These are phyloP conservation scores for Gaeumannomyces sp. DNA, from an alignment of 2,329 filamentous ascomycete species.

Conservation along the genomic window DNA sequence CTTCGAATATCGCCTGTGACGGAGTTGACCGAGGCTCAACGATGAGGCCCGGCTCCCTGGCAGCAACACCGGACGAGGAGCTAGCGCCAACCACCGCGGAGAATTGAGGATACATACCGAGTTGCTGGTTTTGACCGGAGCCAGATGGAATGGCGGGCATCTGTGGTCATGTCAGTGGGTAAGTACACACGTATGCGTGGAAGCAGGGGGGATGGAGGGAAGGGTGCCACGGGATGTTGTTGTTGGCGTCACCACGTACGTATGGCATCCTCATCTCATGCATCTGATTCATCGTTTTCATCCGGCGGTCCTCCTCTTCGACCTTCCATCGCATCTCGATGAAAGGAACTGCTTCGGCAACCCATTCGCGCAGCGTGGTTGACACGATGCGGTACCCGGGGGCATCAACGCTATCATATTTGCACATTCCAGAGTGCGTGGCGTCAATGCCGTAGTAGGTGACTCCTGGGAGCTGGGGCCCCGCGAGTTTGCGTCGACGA, in stretches of 20 bases:
- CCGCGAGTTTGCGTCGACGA: conserved; percentile 68
- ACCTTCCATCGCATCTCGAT: conserved; percentile 54
- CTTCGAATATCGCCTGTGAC: conserved; percentile 3
- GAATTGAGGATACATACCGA: not conserved
- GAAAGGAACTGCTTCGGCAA: conserved; percentile 45
- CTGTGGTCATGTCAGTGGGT: not conserved
- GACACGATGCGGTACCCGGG: conserved; percentile 57
- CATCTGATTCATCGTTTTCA: conserved; percentile 36
- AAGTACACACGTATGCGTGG: not conserved
- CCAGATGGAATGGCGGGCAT: not conserved
- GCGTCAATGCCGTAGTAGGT: conserved; percentile 70
- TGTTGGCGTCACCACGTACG: conserved; percentile 22
- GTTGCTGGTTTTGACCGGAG: not conserved
- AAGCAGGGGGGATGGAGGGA: not conserved
- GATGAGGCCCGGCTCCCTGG: not conserved
- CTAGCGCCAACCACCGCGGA: not conserved
- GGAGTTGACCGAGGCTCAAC: not conserved
- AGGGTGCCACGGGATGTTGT: too few species aligned
- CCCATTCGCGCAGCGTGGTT: conserved; percentile 44
- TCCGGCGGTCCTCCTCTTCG: conserved; percentile 47
- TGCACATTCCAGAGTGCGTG: conserved; percentile 66
- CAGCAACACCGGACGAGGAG: too few species aligned
- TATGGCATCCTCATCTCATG: conserved; percentile 38
- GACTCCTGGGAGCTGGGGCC: conserved; percentile 62
- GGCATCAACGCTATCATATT: conserved; percentile 57